A percentile compares a stretch with the other conserved stretches of the same genome.
phyloP scores from a whole-genome alignment of 768 basidiomycete species.

The Mycena olivaceomarginata region DNA sequence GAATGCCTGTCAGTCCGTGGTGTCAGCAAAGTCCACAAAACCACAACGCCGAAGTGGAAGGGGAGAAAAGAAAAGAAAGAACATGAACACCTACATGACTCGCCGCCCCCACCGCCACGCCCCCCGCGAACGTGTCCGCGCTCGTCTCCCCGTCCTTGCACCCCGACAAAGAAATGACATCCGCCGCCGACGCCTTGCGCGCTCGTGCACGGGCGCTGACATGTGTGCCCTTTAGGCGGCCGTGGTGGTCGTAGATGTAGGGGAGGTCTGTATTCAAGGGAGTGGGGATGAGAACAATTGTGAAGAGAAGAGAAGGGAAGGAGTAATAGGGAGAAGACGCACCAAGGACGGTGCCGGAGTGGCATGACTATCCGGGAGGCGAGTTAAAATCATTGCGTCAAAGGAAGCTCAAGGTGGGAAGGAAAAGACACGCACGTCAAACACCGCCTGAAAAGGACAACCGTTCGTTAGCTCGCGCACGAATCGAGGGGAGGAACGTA shows the following conservation, averaged over 20 bases:
- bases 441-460: slow-evolving; percentile 61
- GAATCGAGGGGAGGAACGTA: slow-evolving; percentile 48
- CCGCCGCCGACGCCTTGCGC: slow-evolving; percentile 79
- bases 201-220: slow-evolving; percentile 55
- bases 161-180: slow-evolving; percentile 87
- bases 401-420: neutral
- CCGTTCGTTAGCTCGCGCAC: neutral
- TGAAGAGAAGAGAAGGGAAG: neutral
- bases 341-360: slow-evolving; percentile 74
- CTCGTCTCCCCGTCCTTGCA: slow-evolving; percentile 85
- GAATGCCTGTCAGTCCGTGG: slow-evolving; percentile 71
- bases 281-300: neutral
- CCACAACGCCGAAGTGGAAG: neutral
- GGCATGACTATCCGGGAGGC: slow-evolving; percentile 63
- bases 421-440: slow-evolving; percentile 62
- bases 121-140: slow-evolving; percentile 79
- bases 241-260: slow-evolving; percentile 71
- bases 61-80: neutral
- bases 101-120: slow-evolving; percentile 86
- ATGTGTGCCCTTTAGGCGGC: slow-evolving; percentile 68
- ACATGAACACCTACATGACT: slow-evolving; percentile 74
- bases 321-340: slow-evolving; percentile 33
- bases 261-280: too few species aligned
- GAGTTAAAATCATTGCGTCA: neutral
- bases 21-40: too few species aligned